phyloP scores from a whole-genome alignment of 257 asterid species.

The Scutellaria baicalensis region DNA sequence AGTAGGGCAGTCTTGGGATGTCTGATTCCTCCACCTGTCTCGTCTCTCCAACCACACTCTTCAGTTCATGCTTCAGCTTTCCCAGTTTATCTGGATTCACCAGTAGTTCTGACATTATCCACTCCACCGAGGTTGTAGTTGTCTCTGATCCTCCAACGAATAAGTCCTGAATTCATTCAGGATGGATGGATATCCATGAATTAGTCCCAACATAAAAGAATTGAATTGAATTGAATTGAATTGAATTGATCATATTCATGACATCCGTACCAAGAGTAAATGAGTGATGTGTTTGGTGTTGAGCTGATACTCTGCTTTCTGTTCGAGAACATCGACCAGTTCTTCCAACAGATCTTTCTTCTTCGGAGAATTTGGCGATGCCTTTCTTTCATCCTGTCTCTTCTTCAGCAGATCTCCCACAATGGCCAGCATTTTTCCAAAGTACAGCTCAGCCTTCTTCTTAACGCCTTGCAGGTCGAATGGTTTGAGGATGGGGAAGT shows the following conservation, averaged over 20 bases:
- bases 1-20: conserved; percentile 13
- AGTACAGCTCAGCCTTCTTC: neutral
- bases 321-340: conserved; percentile 11
- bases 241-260: too few species aligned
- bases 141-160: conserved; percentile 10
- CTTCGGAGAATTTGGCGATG: neutral
- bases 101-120: conserved; percentile 34
- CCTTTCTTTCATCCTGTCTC: conserved; percentile 3
- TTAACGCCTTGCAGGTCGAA: conserved; percentile 35
- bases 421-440: conserved; percentile 11
- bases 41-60: neutral
- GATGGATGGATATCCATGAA: too few species aligned
- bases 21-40: conserved; percentile 12
- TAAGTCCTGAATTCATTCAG: neutral
- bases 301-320: conserved; percentile 1
- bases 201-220: too few species aligned
- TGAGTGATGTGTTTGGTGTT: conserved; percentile 5
- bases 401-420: conserved; percentile 1
- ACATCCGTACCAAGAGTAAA: conserved; percentile 9
- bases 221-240: too few species aligned
- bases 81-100: conserved; percentile 9
- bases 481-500: conserved; percentile 24
- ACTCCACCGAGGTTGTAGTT: conserved; percentile 5
- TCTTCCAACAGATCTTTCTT: conserved; percentile 16
- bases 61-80: conserved; percentile 17